Percentiles rank a stretch among this genome's conserved stretches.
Conservation (phyloP, 176 grass and related monocot species). For the Avena insularis region DNA sequence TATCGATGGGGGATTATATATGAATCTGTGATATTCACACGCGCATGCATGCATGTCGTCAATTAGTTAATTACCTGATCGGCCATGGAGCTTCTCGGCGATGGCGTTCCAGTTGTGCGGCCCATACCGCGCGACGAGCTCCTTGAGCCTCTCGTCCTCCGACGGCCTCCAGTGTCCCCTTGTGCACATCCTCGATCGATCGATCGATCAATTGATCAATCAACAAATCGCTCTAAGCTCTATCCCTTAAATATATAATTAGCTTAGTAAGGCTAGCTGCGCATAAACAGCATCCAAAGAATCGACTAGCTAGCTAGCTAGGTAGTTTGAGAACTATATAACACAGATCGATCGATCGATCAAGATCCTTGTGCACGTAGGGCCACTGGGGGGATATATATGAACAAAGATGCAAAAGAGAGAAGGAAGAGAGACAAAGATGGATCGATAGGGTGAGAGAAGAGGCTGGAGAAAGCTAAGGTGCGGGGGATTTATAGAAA, state of each 20-base stretch:
- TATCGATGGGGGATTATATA: neutral
- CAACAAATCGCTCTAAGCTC: constrained; percentile 31
- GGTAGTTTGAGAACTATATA: neutral
- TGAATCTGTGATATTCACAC: neutral
- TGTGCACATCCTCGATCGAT: constrained; percentile 65
- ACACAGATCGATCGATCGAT: constrained; percentile 31
- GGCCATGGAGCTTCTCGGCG: constrained; percentile 89
- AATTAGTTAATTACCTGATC: constrained; percentile 66
- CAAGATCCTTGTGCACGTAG: constrained; percentile 14
- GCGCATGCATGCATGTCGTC: neutral
- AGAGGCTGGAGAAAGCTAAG: constrained; percentile 48
- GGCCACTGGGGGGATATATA: neutral
- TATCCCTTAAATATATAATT: constrained; percentile 19
- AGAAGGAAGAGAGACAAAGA: constrained; percentile 17
- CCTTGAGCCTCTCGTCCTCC: constrained; percentile 91
- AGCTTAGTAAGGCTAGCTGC: neutral
- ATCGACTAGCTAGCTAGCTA: neutral
- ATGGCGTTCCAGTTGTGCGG: constrained; percentile 96
- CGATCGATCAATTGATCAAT: constrained; percentile 29
- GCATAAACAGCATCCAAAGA: constrained; percentile 43
- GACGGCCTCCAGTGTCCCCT: constrained; percentile 95
- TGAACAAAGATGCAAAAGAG: constrained; percentile 32
- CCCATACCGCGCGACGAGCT: constrained; percentile 70
- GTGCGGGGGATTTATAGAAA: constrained; percentile 50
- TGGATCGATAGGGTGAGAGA: constrained; percentile 31